phyloP scores from a whole-genome alignment of 495 filamentous ascomycete species.

The Aspergillus conjunctus region DNA sequence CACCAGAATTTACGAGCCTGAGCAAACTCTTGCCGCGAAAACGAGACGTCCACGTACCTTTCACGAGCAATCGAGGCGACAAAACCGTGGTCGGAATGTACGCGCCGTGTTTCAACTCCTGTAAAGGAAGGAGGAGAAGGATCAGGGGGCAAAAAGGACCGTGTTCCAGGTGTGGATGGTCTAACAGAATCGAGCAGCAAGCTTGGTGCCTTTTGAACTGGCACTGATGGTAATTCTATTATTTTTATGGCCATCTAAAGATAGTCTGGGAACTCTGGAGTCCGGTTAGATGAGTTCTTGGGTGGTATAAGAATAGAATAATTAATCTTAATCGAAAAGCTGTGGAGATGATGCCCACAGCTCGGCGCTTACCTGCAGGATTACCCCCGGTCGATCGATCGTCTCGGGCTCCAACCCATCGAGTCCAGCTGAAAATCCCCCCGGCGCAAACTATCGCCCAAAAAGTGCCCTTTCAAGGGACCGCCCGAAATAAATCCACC shows the following conservation, averaged over 20 bases:
- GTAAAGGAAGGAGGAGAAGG: slow-evolving; percentile 8
- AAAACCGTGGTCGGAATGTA: slow-evolving; percentile 19
- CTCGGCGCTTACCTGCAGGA: slow-evolving; percentile 19
- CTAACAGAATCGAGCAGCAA: not conserved
- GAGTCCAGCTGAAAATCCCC: slow-evolving; percentile 10
- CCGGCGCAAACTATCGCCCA: not conserved
- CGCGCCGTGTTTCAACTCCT: slow-evolving; percentile 28
- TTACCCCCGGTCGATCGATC: slow-evolving; percentile 17
- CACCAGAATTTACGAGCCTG: not conserved
- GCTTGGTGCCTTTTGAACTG: too few species aligned
- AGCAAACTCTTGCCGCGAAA: not conserved
- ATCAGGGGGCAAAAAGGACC: not conserved
- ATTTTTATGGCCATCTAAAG: too few species aligned
- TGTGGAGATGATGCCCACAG: slow-evolving; percentile 13
- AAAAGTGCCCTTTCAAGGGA: too few species aligned
- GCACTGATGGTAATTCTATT: too few species aligned
- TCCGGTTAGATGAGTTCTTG: too few species aligned
- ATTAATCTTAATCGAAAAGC: not conserved
- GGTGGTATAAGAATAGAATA: slow-evolving; percentile 18
- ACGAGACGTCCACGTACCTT: not conserved
- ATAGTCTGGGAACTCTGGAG: too few species aligned
- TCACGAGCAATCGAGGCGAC: not conserved
- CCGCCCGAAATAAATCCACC: slow-evolving; percentile 6
- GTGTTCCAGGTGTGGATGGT: too few species aligned
- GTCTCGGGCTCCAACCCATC: not conserved